These are phyloP conservation scores for Apostasia shenzhenica DNA, from an alignment of 106 monocot species.

Conservation along the genomic window DNA sequence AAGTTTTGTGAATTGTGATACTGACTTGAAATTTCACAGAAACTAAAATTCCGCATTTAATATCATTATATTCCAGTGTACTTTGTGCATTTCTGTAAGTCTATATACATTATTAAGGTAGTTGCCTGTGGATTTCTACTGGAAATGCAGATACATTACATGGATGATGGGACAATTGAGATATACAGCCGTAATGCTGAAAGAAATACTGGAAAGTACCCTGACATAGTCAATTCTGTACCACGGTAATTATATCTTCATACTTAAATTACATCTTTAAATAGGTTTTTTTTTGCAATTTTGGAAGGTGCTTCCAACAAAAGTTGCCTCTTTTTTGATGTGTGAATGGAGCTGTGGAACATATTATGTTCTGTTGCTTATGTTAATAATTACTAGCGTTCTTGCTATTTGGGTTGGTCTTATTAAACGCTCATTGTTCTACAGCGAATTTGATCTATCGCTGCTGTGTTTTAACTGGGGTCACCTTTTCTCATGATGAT, in stretches of 20 bases:
- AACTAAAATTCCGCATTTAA: not conserved
- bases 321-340: too few species aligned
- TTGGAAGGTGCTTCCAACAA: too few species aligned
- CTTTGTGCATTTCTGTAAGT: not conserved
- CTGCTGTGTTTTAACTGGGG: too few species aligned
- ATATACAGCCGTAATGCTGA: slow-evolving; percentile 99
- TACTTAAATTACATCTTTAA: not conserved
- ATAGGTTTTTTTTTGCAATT: too few species aligned
- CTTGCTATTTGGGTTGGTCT: too few species aligned
- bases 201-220: slow-evolving; percentile 92
- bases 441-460: too few species aligned
- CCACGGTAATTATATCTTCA: slow-evolving; percentile 42
- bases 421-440: too few species aligned
- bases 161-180: slow-evolving; percentile 94
- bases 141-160: slow-evolving; percentile 79
- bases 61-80: not conserved
- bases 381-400: too few species aligned
- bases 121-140: not conserved
- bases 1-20: not conserved
- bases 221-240: slow-evolving; percentile 79
- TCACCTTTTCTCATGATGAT: too few species aligned
- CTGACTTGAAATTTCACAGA: not conserved
- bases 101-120: not conserved
- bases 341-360: too few species aligned
- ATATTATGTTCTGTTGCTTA: too few species aligned